Conservation (phyloP, 2,329 filamentous ascomycete species). For the Fusarium illudens region DNA sequence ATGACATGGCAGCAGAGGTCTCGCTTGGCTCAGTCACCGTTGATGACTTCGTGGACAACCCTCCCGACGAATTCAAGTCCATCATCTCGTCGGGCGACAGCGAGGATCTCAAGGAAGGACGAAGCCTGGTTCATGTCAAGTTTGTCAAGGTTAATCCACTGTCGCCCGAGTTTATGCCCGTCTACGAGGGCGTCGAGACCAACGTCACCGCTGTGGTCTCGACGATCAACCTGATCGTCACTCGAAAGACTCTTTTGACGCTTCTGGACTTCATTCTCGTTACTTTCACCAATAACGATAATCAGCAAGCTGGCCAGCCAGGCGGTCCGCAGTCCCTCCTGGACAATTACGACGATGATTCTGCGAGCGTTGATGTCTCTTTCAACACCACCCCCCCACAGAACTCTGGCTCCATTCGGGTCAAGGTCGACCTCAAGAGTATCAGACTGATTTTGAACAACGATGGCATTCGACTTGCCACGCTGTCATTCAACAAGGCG, state of each 20-base stretch:
- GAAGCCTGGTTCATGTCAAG: slow-evolving; percentile 87
- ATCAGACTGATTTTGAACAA: slow-evolving; percentile 97
- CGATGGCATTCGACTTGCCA: slow-evolving; percentile 93
- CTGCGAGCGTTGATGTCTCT: slow-evolving; percentile 51
- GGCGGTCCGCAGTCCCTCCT: slow-evolving; percentile 48
- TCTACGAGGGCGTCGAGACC: slow-evolving; percentile 92
- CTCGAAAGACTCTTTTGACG: slow-evolving; percentile 89
- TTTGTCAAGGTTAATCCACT: slow-evolving; percentile 88
- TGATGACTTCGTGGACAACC: slow-evolving; percentile 93
- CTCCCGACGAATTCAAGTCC: slow-evolving; percentile 90
- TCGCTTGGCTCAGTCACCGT: slow-evolving; percentile 86
- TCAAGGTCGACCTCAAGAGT: slow-evolving; percentile 92
- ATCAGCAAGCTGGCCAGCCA: slow-evolving; percentile 43
- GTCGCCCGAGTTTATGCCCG: slow-evolving; percentile 91
- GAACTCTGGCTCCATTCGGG: slow-evolving; percentile 78
- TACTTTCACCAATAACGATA: slow-evolving; percentile 78
- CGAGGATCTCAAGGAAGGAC: slow-evolving; percentile 77
- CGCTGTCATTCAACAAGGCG: slow-evolving; percentile 89
- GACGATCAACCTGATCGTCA: slow-evolving; percentile 96
- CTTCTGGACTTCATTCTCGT: slow-evolving; percentile 92
- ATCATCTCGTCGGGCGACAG: slow-evolving; percentile 86
- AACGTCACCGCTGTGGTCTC: slow-evolving; percentile 92
- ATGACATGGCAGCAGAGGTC: slow-evolving; percentile 93
- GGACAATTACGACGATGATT: slow-evolving; percentile 47
- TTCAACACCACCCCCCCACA: slow-evolving; percentile 40